phyloP scores from a whole-genome alignment of 78 protist genomes.

The Corallochytrium limacisporum region DNA sequence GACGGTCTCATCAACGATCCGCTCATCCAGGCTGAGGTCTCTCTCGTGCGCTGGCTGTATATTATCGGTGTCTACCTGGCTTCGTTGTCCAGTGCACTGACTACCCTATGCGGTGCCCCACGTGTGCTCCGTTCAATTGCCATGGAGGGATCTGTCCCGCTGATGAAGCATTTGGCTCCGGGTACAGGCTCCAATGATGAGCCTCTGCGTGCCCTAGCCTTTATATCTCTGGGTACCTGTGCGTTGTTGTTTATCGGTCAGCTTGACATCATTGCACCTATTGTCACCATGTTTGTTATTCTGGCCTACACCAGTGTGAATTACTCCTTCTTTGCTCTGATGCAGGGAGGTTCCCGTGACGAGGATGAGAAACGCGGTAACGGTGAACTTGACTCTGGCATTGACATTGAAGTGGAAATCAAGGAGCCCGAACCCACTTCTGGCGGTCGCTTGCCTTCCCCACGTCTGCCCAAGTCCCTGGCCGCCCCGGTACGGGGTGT shows the following conservation, averaged over 20 bases:
- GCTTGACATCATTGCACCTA: constrained; percentile 39
- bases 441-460: too few species aligned
- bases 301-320: constrained; percentile 37
- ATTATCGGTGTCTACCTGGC: constrained; percentile 18
- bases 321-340: constrained; percentile 23
- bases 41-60: neutral
- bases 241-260: neutral
- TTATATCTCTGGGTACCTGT: neutral
- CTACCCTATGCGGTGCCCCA: constrained; percentile 31
- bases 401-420: too few species aligned
- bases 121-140: constrained; percentile 6
- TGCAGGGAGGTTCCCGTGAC: too few species aligned
- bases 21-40: neutral
- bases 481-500: too few species aligned
- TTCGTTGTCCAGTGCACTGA: constrained; percentile 32
- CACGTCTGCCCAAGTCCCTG: too few species aligned
- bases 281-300: constrained; percentile 23
- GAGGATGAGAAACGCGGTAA: too few species aligned
- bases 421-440: too few species aligned
- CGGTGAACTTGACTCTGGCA: too few species aligned
- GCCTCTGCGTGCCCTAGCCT: neutral
- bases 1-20: neutral
- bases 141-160: neutral
- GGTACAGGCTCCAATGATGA: neutral
- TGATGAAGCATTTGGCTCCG: constrained; percentile 7